Percentiles rank a stretch among this genome's conserved stretches.
phyloP scores from a whole-genome alignment of 202 grass and related monocot species.

The Cymbopogon flexuosus region DNA sequence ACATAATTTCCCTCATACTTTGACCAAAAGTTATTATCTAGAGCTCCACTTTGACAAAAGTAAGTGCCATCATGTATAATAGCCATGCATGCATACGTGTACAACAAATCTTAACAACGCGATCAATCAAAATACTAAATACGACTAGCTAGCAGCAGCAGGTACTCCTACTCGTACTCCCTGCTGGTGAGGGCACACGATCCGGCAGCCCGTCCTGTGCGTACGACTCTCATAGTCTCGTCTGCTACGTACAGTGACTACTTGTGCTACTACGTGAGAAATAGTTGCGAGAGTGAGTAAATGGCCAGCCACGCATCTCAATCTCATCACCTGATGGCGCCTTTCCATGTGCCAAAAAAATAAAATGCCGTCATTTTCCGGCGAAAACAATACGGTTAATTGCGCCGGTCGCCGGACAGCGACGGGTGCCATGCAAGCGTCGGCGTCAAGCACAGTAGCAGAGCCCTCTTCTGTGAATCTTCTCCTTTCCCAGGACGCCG shows the following conservation, averaged over 20 bases:
- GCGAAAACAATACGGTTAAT: conserved; percentile 22
- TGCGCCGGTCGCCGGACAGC: conserved; percentile 9
- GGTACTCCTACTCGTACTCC: not conserved
- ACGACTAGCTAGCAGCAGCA: no score
- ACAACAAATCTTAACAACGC: not conserved
- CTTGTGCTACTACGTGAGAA: no score
- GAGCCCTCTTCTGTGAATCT: not conserved
- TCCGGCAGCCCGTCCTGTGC: not conserved
- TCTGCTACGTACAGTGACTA: no score
- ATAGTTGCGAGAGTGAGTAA: no score
- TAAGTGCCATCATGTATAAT: not conserved
- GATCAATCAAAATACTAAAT: no score
- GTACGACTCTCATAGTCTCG: not conserved
- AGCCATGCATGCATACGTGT: not conserved
- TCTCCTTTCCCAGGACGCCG: not conserved
- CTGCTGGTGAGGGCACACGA: not conserved
- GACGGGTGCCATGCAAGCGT: conserved; percentile 17
- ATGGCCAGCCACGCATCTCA: no score
- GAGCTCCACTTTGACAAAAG: not conserved
- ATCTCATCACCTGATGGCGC: not conserved
- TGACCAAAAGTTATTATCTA: not conserved
- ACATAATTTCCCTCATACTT: not conserved
- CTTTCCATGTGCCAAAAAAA: conserved; percentile 30
- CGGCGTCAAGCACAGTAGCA: not conserved
- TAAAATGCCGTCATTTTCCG: not conserved